Evolutionary conservation across 2,329 filamentous ascomycete species (phyloP).

Genomic region (Trichoderma semiorbis): DNA sequence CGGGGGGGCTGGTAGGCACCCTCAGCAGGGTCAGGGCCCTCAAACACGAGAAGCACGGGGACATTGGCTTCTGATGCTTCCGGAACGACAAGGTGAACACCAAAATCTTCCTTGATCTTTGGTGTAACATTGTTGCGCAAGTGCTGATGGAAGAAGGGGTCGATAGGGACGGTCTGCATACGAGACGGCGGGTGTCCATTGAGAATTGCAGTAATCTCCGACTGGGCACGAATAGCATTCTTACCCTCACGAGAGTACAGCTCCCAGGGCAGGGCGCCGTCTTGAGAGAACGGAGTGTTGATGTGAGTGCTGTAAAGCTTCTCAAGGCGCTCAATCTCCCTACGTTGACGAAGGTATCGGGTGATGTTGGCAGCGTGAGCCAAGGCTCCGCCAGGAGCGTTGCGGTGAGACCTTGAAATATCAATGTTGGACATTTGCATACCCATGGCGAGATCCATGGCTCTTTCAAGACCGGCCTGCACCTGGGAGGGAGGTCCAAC

Average conservation of each 20-base stretch:
- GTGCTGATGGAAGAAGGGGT: constrained; percentile 76
- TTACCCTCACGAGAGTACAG: constrained; percentile 84
- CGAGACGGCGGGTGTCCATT: constrained; percentile 70
- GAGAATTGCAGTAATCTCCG: constrained; percentile 71
- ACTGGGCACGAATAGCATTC: constrained; percentile 72
- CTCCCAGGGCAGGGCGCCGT: constrained; percentile 76
- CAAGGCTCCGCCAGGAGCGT: constrained; percentile 67
- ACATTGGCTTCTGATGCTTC: constrained; percentile 56
- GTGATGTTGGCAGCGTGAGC: constrained; percentile 82
- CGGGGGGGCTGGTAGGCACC: constrained; percentile 54
- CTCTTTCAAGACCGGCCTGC: constrained; percentile 71
- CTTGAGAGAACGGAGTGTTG: constrained; percentile 67
- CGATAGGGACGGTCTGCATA: constrained; percentile 63
- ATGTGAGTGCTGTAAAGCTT: constrained; percentile 80
- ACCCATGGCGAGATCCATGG: constrained; percentile 81
- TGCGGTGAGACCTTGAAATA: constrained; percentile 73
- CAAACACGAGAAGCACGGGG: constrained; percentile 70
- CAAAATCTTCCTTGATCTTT: constrained; percentile 63
- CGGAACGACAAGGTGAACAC: constrained; percentile 71
- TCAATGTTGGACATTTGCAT: constrained; percentile 85
- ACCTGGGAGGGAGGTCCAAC: constrained; percentile 75
- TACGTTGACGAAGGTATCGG: constrained; percentile 78
- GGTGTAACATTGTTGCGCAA: constrained; percentile 62
- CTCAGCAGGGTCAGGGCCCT: constrained; percentile 54
- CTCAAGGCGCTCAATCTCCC: constrained; percentile 80